Conservation (phyloP, 192 early-diverging fungal genomes). For the Rhizophlyctis rosea region DNA sequence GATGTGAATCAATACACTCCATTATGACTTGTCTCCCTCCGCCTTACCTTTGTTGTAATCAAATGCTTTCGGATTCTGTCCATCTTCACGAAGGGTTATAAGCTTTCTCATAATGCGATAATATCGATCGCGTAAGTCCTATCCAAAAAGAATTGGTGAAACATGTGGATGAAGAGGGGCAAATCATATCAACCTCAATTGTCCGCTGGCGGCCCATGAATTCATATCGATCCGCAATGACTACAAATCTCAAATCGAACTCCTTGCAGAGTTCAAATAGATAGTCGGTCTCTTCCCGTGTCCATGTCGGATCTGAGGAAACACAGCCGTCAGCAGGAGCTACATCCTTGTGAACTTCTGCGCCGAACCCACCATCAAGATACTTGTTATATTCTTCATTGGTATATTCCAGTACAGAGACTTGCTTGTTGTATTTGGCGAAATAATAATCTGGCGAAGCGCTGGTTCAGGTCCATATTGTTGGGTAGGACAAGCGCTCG, state of each 20-base stretch:
- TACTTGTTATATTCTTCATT: slow-evolving; percentile 82
- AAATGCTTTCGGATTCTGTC: slow-evolving; percentile 29
- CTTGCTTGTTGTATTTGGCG: slow-evolving; percentile 70
- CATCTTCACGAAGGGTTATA: slow-evolving; percentile 51
- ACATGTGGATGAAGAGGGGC: no score
- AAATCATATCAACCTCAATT: slow-evolving; percentile 48
- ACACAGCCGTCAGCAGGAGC: neutral
- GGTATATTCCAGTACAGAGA: slow-evolving; percentile 68
- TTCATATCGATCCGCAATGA: slow-evolving; percentile 83
- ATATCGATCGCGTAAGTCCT: slow-evolving; percentile 89
- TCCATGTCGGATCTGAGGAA: slow-evolving; percentile 66
- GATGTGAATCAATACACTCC: neutral
- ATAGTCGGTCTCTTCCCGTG: slow-evolving; percentile 81
- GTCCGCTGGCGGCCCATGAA: slow-evolving; percentile 31
- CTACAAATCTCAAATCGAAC: slow-evolving; percentile 81
- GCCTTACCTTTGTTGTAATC: slow-evolving; percentile 48
- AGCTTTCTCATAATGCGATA: slow-evolving; percentile 67
- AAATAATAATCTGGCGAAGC: slow-evolving; percentile 63
- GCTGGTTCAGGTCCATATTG: slow-evolving; percentile 7
- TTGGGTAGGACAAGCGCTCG: neutral
- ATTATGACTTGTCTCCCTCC: neutral
- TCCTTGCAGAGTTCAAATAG: slow-evolving; percentile 66
- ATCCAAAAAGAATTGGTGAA: no score
- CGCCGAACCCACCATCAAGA: slow-evolving; percentile 45
- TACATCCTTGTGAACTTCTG: neutral